phyloP scores from a whole-genome alignment of 1,139 yeast genomes.

The Sugiyamaella pinicola region DNA sequence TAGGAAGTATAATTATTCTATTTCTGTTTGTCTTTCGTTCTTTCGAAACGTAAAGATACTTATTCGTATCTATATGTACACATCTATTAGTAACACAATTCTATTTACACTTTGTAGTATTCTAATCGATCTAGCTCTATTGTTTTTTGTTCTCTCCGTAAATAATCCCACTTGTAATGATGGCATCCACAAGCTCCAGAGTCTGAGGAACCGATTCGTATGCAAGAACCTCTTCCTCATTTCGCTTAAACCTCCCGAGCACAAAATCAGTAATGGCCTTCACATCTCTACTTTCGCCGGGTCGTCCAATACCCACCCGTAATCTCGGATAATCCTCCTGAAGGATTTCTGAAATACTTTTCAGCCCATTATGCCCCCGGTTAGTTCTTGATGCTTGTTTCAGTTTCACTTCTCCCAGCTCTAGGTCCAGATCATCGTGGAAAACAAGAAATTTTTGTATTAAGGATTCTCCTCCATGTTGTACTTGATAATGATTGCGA shows the following conservation, averaged over 20 bases:
- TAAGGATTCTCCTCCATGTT: conserved; percentile 29
- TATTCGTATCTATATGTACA: too few species aligned
- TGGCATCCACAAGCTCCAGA: conserved; percentile 9
- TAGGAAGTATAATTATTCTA: too few species aligned
- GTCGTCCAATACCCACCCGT: conserved; percentile 75
- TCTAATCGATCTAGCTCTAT: too few species aligned
- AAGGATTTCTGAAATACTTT: conserved; percentile 51
- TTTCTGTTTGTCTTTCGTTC: too few species aligned
- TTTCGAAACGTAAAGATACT: too few species aligned
- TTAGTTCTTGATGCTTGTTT: conserved; percentile 59
- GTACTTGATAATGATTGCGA: conserved; percentile 24
- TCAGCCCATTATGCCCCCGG: conserved; percentile 81
- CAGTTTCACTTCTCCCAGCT: conserved; percentile 63
- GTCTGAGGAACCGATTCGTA: conserved; percentile 19
- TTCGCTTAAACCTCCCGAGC: conserved; percentile 48
- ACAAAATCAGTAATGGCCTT: conserved; percentile 63
- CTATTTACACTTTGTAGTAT: neutral
- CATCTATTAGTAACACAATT: too few species aligned
- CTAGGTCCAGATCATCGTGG: conserved; percentile 74
- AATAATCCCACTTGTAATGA: conserved; percentile 10
- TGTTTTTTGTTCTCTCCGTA: neutral
- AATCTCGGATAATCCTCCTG: conserved; percentile 54
- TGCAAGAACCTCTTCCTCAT: conserved; percentile 30
- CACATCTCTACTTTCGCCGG: conserved; percentile 47
- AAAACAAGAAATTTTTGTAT: conserved; percentile 54